Base-by-base conservation (phyloP, 2,329 filamentous ascomycete species). In the Biscogniauxia mediterranea region DNA sequence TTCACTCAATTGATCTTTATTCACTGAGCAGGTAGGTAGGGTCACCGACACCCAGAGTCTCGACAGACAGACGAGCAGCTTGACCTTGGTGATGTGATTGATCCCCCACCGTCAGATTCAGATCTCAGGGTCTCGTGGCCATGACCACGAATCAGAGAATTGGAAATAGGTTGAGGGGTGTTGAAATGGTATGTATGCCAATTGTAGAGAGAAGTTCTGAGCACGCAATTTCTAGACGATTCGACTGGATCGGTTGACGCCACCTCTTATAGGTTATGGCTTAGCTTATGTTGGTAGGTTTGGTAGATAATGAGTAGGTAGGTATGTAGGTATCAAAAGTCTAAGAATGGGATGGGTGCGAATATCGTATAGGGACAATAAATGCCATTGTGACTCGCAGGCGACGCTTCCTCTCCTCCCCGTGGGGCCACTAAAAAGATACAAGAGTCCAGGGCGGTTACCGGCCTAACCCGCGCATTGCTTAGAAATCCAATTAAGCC, bases 401-500 rank as follows among this genome's bases (percentile, higher is more conserved):
- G 23, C 5, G 5, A 23, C 23, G 23, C 23, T 32, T 32, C 28
- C 28, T 32, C 11, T n/a, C 38, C 17, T 46, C 38, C 17, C 17
- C 38, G 38, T 46, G 38, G 38, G 38, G 38, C 38, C 13, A 38
- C 38, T 46, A 17, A n/a, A 7, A 46, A 46, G 7, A 8, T 32
- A 32, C 7, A 32, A 52, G 19, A 26, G 51, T 26, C 19, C 13
- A 46, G 38, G 38, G 58, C 59, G 64, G 56, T 46, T 52, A 60
- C 38, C 59, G 63, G 66, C 65, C 68, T 66, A 65, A 62, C 60
- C 61, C 65, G 64, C 46, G 64, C 66, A 61, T 64, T 71, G 71
- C 69, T 73, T 73, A 73, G 70, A 73, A 73, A 73, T 73, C 65
- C 70, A 69, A 57, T 64, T 66, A 54, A 62, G 59, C 51, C 51